Percentiles rank a stretch among this genome's conserved stretches.
These are phyloP conservation scores for Botrytis byssoidea DNA, from an alignment of 2,329 filamentous ascomycete species.

Conservation along the genomic window DNA sequence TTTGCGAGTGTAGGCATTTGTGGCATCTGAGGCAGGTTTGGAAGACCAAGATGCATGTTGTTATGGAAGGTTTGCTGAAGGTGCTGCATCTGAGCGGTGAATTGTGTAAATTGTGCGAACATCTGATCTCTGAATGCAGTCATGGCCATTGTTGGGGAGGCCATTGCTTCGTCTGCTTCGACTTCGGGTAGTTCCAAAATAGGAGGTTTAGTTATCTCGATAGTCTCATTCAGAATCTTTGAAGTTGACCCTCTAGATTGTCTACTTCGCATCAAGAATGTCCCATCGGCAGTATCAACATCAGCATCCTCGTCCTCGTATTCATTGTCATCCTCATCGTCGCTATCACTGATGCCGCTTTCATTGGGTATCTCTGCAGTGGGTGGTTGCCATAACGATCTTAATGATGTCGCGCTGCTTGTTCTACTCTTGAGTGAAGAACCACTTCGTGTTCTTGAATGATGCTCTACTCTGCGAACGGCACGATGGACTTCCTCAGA, in stretches of 20 bases:
- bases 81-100: constrained; percentile 47
- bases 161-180: constrained; percentile 33
- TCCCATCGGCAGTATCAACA: constrained; percentile 37
- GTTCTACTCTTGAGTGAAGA: constrained; percentile 57
- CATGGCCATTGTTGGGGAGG: constrained; percentile 61
- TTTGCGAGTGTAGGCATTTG: constrained; percentile 53
- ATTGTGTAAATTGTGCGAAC: constrained; percentile 53
- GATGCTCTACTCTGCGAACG: constrained; percentile 60
- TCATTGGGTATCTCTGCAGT: constrained; percentile 41
- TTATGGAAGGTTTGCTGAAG: constrained; percentile 61
- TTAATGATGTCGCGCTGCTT: constrained; percentile 65
- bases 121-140: constrained; percentile 72
- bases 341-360: constrained; percentile 46
- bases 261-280: constrained; percentile 38
- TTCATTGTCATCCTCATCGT: constrained; percentile 45
- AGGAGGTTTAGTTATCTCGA: constrained; percentile 29
- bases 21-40: constrained; percentile 56
- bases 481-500: constrained; percentile 63
- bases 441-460: constrained; percentile 66
- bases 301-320: constrained; percentile 41
- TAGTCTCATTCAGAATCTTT: constrained; percentile 24
- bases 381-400: constrained; percentile 63
- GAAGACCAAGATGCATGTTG: constrained; percentile 57
- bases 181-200: constrained; percentile 32
- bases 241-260: constrained; percentile 37